Base-by-base conservation (phyloP, 176 grass and related monocot species). In the Hordeum marinum region DNA sequence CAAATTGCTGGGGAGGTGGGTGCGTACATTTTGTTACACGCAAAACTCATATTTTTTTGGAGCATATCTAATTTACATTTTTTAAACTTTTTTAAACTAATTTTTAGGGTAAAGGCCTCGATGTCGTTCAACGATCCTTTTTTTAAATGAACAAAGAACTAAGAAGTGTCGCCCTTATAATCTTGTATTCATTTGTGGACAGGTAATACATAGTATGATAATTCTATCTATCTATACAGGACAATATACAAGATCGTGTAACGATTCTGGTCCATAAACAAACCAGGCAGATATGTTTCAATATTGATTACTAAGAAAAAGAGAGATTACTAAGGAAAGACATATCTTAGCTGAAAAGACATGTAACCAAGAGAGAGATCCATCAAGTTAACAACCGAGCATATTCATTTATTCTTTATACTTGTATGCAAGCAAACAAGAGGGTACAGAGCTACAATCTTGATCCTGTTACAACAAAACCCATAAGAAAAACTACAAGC, bases 321-420 rank as follows among this genome's bases (percentile, higher is more conserved):
- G 2, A 29, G 29, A 29, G 29, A 29, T 29, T 21, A 86, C 7
- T 9, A 57, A 57, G 74, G 21, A 72, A 85, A 82, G 26, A 67
- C 57, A 74, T 15, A 65, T 73, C 66, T 86, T 73, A 59, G 78
- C 88, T 86, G 73, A 79, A 83, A 73, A 66, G 81, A 87, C 58
- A 83, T 64, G 55, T 43, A 80, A 63, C 29, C 61, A 76, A 81
- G 10, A 52, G 48, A 57, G 18, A 79, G 29, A 68, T 32, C 18
- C 76, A 80, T 63, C 62, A 70, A 68, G 32, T 62, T n/a, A 63
- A 75, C 68, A 91, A 84, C 52, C 48, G 29, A 84, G 81, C 76
- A 91, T 64, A 84, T 80, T 87, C 80, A 84, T 91, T 87, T 91
- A 84, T 88, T 91, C 80, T 84, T 91, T 81, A 84, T 87, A 79